These are phyloP conservation scores for Harringtonia lauricola DNA, from an alignment of 2,329 filamentous ascomycete species.

Conservation along the genomic window DNA sequence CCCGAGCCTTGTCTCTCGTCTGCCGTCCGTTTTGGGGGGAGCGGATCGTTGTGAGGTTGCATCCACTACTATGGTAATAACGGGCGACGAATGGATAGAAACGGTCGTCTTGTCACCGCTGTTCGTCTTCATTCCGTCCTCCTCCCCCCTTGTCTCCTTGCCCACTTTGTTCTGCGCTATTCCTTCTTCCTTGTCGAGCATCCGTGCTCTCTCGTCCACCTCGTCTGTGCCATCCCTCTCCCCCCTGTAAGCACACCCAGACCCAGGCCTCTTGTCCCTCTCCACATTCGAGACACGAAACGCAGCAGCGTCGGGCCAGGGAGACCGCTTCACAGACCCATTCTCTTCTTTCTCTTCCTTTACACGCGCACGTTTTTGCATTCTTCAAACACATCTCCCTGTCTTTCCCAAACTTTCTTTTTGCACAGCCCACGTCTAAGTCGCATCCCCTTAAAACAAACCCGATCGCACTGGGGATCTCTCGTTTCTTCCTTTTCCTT, in stretches of 20 bases:
- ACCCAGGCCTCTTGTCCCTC: conserved; percentile 9
- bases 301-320: conserved; percentile 21
- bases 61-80: not conserved
- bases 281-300: conserved; percentile 27
- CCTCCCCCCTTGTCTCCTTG: not conserved
- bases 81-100: not conserved
- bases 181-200: not conserved
- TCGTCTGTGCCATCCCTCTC: conserved; percentile 5
- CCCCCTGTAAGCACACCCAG: too few relatives aligned
- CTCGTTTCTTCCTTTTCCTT: not conserved
- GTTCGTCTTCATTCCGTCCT: not conserved
- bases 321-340: not conserved
- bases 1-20: not conserved
- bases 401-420: conserved; percentile 2
- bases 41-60: too few relatives aligned
- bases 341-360: not conserved
- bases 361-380: not conserved
- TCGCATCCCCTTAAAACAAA: not conserved
- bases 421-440: not conserved
- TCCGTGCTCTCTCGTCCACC: not conserved
- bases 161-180: not conserved
- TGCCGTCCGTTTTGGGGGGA: conserved; percentile 2
- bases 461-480: not conserved
- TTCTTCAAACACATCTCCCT: not conserved
- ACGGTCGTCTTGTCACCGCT: not conserved